These are phyloP conservation scores for Fusarium solani-melongenae DNA, from an alignment of 2,329 filamentous ascomycete genomes.

Conservation along the genomic window DNA sequence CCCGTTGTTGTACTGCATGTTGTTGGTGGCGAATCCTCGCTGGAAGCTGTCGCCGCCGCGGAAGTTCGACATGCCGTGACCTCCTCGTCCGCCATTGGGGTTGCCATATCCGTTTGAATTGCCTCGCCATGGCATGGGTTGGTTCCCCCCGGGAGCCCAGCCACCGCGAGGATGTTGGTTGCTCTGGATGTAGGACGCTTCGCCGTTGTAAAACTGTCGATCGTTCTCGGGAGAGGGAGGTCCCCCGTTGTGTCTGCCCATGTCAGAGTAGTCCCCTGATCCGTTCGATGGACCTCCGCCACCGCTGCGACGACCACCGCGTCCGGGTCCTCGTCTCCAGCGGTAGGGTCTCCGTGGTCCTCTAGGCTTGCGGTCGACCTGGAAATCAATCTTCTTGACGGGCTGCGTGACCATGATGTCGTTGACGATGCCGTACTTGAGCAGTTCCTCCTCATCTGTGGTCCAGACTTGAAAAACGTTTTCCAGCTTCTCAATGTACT, in stretches of 20 bases:
- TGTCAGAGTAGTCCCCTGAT: conserved; percentile 1
- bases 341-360: conserved; percentile 36
- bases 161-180: neutral
- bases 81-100: conserved; percentile 4
- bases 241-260: neutral
- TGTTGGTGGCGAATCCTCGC: conserved; percentile 1
- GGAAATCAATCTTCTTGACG: conserved; percentile 72
- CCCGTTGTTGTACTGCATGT: conserved; percentile 1
- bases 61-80: conserved; percentile 8
- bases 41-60: conserved; percentile 10
- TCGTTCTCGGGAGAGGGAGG: conserved; percentile 19
- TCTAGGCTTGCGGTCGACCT: conserved; percentile 62
- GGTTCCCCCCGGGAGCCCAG: conserved; percentile 14
- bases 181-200: conserved; percentile 1
- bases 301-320: conserved; percentile 31
- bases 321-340: conserved; percentile 38
- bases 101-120: conserved; percentile 14
- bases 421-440: conserved; percentile 64
- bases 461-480: conserved; percentile 79
- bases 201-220: conserved; percentile 7
- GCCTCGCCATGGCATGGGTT: conserved; percentile 21
- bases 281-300: neutral
- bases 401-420: conserved; percentile 75
- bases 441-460: conserved; percentile 67
- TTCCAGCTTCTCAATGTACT: conserved; percentile 61